These are phyloP conservation scores for Diutina pseudorugosa DNA, from an alignment of 1,139 yeast species.

Conservation along the genomic window DNA sequence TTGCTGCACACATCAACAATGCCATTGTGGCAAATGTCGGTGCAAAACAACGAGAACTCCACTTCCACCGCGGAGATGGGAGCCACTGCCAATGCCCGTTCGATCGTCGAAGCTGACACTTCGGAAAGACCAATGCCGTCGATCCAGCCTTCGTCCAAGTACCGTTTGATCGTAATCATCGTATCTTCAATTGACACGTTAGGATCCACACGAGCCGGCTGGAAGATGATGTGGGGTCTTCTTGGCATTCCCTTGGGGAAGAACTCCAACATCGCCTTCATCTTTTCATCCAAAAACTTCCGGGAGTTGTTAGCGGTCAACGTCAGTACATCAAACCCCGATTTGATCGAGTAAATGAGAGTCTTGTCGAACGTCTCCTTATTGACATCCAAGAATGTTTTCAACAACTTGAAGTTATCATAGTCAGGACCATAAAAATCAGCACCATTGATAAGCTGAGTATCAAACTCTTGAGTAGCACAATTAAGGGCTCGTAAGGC, in stretches of 20 bases:
- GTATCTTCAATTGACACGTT: conserved; percentile 36
- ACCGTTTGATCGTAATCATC: conserved; percentile 36
- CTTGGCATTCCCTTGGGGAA: conserved; percentile 29
- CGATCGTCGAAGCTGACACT: conserved; percentile 47
- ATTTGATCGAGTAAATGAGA: conserved; percentile 50
- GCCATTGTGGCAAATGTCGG: conserved; percentile 49
- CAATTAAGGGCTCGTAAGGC: conserved; percentile 32
- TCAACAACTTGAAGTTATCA: conserved; percentile 36
- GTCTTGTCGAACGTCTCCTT: conserved; percentile 30
- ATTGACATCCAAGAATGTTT: conserved; percentile 29
- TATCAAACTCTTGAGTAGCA: conserved; percentile 20
- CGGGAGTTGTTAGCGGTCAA: conserved; percentile 37
- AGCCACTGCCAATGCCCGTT: conserved; percentile 33
- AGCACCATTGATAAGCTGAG: conserved; percentile 58
- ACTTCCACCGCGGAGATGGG: conserved; percentile 62
- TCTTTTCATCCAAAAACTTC: conserved; percentile 34
- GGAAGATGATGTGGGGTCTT: conserved; percentile 39
- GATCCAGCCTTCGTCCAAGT: conserved; percentile 42
- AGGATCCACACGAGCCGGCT: conserved; percentile 56
- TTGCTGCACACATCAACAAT: conserved; percentile 40
- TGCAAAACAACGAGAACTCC: conserved; percentile 57
- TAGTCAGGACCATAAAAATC: conserved; percentile 59
- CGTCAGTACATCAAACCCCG: conserved; percentile 30
- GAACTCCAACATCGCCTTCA: conserved; percentile 32
- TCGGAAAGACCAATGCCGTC: conserved; percentile 66